Evolutionary conservation across 1,139 yeast genomes (phyloP).

Genomic region (Candida glucosophila): DNA sequence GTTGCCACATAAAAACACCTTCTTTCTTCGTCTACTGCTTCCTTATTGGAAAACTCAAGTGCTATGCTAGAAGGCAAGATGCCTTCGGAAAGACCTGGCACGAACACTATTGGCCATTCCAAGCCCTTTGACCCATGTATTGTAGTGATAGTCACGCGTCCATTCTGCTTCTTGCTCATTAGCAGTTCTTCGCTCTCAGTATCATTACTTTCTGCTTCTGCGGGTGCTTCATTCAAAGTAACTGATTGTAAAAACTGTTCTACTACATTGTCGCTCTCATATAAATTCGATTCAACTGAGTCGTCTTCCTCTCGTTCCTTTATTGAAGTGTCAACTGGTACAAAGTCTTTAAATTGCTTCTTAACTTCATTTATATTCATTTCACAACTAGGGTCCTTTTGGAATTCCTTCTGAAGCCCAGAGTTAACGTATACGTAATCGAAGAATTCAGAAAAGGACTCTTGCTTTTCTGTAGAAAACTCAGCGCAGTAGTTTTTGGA

Average conservation of each 20-base stretch:
- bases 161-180: constrained; percentile 6
- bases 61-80: constrained; percentile 46
- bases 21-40: constrained; percentile 61
- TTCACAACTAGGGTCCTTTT: constrained; percentile 13
- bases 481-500: neutral
- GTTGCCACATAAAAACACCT: constrained; percentile 82
- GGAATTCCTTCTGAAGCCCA: constrained; percentile 24
- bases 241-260: constrained; percentile 51
- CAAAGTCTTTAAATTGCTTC: constrained; percentile 30
- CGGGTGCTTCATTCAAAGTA: constrained; percentile 38
- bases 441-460: constrained; percentile 14
- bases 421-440: constrained; percentile 18
- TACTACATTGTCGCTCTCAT: constrained; percentile 23
- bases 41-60: constrained; percentile 20
- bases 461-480: constrained; percentile 11
- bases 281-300: neutral
- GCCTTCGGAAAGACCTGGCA: constrained; percentile 62
- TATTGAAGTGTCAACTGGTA: constrained; percentile 48
- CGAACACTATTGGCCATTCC: constrained; percentile 90
- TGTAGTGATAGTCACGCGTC: constrained; percentile 48
- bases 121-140: constrained; percentile 90
- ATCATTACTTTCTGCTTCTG: constrained; percentile 9
- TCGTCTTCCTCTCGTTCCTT: constrained; percentile 25
- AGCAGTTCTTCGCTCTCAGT: constrained; percentile 5
- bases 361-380: constrained; percentile 38